Evolutionary conservation across 2,329 filamentous ascomycete genomes (phyloP).

Genomic region (Aureobasidium sp.): DNA sequence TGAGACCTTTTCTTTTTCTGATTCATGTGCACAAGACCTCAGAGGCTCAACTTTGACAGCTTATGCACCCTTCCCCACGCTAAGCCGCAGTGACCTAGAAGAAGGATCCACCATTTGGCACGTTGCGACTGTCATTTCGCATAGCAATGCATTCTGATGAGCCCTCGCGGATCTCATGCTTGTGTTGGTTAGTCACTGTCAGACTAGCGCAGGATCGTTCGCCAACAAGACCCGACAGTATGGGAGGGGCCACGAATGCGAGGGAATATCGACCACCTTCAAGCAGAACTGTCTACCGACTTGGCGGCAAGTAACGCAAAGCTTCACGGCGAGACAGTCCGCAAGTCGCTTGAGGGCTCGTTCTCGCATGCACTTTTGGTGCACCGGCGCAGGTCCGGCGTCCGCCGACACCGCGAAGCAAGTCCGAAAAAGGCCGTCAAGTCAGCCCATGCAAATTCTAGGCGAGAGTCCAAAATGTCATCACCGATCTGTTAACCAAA

Average conservation of each 20-base stretch:
- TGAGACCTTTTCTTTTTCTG: neutral
- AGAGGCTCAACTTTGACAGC: constrained; percentile 3
- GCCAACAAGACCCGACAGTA: neutral
- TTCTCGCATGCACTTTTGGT: neutral
- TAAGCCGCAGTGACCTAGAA: neutral
- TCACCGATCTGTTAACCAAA: neutral
- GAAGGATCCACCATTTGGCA: neutral
- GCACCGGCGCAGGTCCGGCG: neutral
- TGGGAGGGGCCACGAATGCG: neutral
- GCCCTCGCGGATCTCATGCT: neutral
- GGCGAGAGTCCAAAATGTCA: neutral
- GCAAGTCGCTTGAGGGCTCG: neutral
- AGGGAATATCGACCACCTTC: neutral
- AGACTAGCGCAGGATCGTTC: neutral
- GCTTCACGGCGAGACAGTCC: neutral
- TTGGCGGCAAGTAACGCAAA: neutral
- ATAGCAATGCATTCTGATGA: too few species aligned
- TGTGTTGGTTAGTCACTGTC: neutral
- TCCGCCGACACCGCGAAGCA: neutral
- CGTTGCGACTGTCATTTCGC: too few species aligned
- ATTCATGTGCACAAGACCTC: neutral
- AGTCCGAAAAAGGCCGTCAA: neutral
- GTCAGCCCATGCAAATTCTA: neutral
- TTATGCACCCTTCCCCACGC: neutral
- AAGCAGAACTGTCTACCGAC: neutral